Evolutionary conservation across 2,329 filamentous ascomycete genomes (phyloP).

Genomic region (Cladosporium phlei): DNA sequence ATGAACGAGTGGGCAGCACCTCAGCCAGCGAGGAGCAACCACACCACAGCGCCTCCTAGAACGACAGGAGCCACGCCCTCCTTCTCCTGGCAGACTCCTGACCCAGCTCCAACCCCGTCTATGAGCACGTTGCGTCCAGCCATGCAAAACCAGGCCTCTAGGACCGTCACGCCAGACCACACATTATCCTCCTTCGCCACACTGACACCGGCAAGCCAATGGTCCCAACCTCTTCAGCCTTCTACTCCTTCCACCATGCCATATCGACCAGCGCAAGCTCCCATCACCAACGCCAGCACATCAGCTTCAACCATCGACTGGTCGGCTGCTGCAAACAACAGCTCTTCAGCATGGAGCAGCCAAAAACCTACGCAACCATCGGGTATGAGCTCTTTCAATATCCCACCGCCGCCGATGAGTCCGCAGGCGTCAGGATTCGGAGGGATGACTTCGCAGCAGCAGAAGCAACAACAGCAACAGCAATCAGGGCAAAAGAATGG

Average conservation of each 20-base stretch:
- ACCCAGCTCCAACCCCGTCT: constrained; percentile 9
- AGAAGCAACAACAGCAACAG: constrained; percentile 21
- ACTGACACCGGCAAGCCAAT: constrained; percentile 36
- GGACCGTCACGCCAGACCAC: constrained; percentile 35
- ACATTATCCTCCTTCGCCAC: constrained; percentile 30
- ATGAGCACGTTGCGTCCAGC: constrained; percentile 8
- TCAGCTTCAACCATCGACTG: constrained; percentile 44
- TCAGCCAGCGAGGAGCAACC: constrained; percentile 25
- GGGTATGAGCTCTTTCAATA: constrained; percentile 17
- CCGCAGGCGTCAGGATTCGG: constrained; percentile 33
- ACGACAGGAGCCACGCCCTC: constrained; percentile 30
- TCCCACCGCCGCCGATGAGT: constrained; percentile 28
- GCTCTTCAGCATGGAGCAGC: constrained; percentile 14
- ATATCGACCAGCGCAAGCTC: constrained; percentile 24
- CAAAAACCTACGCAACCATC: constrained; percentile 11
- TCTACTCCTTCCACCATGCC: constrained; percentile 23
- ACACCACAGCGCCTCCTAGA: constrained; percentile 2
- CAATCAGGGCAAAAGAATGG: constrained; percentile 37
- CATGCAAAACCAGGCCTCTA: constrained; percentile 11
- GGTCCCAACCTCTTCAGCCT: constrained; percentile 37
- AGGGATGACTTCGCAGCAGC: constrained; percentile 28
- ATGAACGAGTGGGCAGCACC: constrained; percentile 43
- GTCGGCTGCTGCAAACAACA: constrained; percentile 37
- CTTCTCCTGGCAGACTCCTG: constrained; percentile 43
- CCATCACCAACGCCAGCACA: constrained; percentile 3